phyloP scores from a whole-genome alignment of 2,329 filamentous ascomycete species.

The Diaporthe longicolla region DNA sequence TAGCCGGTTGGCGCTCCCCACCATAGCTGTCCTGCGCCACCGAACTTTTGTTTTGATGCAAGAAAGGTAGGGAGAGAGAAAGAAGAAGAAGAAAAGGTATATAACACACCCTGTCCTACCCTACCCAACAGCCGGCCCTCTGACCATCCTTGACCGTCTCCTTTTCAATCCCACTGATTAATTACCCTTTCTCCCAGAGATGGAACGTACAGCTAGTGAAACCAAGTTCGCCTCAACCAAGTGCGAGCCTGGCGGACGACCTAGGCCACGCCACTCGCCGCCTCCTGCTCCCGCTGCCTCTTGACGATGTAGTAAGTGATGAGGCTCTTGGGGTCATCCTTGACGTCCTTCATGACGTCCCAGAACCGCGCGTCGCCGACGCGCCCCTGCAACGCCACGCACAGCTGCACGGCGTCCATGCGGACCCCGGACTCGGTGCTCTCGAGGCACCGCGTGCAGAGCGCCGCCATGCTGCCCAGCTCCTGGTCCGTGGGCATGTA shows the following conservation, averaged over 20 bases:
- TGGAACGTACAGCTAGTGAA: neutral
- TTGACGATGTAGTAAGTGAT: constrained; percentile 87
- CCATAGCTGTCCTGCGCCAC: constrained; percentile 10
- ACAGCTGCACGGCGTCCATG: constrained; percentile 86
- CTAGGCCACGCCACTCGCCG: constrained; percentile 32
- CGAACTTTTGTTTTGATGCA: constrained; percentile 23
- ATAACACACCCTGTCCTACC: neutral
- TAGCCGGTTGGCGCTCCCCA: neutral
- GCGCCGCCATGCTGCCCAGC: constrained; percentile 63
- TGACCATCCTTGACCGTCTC: too few species aligned
- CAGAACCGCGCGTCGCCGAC: constrained; percentile 76
- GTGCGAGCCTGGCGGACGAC: neutral
- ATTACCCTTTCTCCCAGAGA: neutral
- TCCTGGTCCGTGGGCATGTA: constrained; percentile 67
- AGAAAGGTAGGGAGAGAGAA: neutral
- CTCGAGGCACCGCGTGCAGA: constrained; percentile 71
- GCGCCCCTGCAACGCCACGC: constrained; percentile 76
- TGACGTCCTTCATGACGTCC: constrained; percentile 73
- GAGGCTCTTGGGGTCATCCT: constrained; percentile 81
- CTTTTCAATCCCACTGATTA: neutral
- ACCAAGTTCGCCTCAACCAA: neutral
- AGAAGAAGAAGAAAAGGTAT: neutral
- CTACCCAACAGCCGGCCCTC: neutral
- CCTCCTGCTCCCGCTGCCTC: constrained; percentile 68
- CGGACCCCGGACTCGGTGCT: constrained; percentile 73